phyloP scores from a whole-genome alignment of 768 basidiomycete species.

The Amanita molliuscula region DNA sequence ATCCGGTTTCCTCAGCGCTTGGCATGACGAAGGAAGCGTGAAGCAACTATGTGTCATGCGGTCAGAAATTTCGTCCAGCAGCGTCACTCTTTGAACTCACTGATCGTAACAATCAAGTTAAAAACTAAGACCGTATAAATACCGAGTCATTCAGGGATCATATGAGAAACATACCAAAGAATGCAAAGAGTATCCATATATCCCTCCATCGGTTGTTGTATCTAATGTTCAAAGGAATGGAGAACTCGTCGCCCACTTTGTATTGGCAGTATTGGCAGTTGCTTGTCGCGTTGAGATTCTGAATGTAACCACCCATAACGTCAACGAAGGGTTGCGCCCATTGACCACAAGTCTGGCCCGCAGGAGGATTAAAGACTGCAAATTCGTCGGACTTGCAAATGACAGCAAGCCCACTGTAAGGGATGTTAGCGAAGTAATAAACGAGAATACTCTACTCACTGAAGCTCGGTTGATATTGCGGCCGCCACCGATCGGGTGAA shows the following conservation, averaged over 20 bases:
- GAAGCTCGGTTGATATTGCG: too few species aligned
- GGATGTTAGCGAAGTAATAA: slow-evolving; percentile 6
- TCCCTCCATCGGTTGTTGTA: slow-evolving; percentile 63
- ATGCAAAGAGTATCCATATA: slow-evolving; percentile 54
- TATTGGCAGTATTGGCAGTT: slow-evolving; percentile 72
- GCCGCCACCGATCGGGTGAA: too few species aligned
- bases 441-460: slow-evolving; percentile 22
- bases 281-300: slow-evolving; percentile 48
- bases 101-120: slow-evolving; percentile 55
- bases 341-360: slow-evolving; percentile 56
- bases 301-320: slow-evolving; percentile 62
- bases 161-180: slow-evolving; percentile 29
- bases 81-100: slow-evolving; percentile 14
- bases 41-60: slow-evolving; percentile 38
- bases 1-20: slow-evolving; percentile 30
- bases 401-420: slow-evolving; percentile 47
- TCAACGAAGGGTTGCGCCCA: slow-evolving; percentile 66
- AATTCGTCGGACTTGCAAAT: slow-evolving; percentile 65
- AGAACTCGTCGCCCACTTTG: slow-evolving; percentile 60
- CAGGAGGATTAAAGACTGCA: slow-evolving; percentile 58
- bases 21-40: slow-evolving; percentile 61
- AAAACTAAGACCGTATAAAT: slow-evolving; percentile 33
- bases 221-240: slow-evolving; percentile 52
- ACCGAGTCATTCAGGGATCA: background rate
- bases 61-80: background rate